phyloP scores from a whole-genome alignment of 1,284 basidiomycete genomes.

The Apiotrichum sp. region DNA sequence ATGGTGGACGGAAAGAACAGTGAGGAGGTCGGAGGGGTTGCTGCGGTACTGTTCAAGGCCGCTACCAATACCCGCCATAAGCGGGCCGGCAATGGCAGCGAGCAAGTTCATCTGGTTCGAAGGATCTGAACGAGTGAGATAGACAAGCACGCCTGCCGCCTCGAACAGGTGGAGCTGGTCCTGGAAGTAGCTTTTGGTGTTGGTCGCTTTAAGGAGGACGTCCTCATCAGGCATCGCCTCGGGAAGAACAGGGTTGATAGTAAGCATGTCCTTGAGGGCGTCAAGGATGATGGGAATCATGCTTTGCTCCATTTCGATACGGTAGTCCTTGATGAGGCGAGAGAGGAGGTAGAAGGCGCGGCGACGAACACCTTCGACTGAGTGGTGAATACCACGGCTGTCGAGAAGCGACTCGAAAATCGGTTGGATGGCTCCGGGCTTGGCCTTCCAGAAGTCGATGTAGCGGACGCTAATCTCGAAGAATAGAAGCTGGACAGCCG shows the following conservation, averaged over 20 bases:
- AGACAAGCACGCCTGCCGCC: slow-evolving; percentile 74
- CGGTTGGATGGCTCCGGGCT: slow-evolving; percentile 76
- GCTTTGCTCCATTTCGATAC: slow-evolving; percentile 68
- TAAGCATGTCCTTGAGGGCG: slow-evolving; percentile 58
- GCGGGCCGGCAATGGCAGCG: slow-evolving; percentile 70
- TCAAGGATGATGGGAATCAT: slow-evolving; percentile 67
- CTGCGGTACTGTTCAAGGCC: slow-evolving; percentile 54
- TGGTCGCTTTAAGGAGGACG: slow-evolving; percentile 68
- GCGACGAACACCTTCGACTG: slow-evolving; percentile 63
- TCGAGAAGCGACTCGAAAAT: slow-evolving; percentile 87
- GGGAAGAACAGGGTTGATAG: slow-evolving; percentile 49
- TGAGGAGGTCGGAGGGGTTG: slow-evolving; percentile 46
- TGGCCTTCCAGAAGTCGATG: slow-evolving; percentile 90
- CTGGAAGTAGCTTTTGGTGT: slow-evolving; percentile 62
- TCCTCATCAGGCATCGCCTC: slow-evolving; percentile 51
- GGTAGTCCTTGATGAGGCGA: slow-evolving; percentile 81
- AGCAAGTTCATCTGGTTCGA: slow-evolving; percentile 69
- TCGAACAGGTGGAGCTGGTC: slow-evolving; percentile 95
- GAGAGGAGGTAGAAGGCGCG: slow-evolving; percentile 90
- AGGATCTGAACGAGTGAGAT: slow-evolving; percentile 60
- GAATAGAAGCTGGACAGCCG: slow-evolving; percentile 83
- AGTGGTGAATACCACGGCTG: slow-evolving; percentile 74
- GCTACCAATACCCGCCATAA: slow-evolving; percentile 68
- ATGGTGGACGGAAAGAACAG: slow-evolving; percentile 88
- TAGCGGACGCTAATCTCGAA: slow-evolving; percentile 92